These are phyloP conservation scores for Strigomonas galati DNA, from an alignment of 208 protist genomes.

Conservation along the genomic window DNA sequence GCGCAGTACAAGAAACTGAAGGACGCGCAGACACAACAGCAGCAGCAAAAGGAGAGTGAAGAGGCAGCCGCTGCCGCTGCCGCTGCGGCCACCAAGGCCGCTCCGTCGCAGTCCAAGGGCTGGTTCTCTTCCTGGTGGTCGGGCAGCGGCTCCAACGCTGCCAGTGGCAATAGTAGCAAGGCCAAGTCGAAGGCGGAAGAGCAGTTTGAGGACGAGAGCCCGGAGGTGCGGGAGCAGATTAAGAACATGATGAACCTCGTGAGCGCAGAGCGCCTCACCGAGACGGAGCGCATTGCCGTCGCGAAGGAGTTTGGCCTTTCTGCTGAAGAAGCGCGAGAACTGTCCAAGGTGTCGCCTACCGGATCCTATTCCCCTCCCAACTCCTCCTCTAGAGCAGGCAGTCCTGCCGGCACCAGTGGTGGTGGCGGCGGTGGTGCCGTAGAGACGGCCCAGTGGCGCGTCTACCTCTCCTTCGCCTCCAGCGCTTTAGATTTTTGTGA, in stretches of 20 bases:
- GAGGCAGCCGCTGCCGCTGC: neutral
- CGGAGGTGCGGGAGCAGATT: constrained; percentile 37
- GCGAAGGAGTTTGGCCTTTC: constrained; percentile 65
- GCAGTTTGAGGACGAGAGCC: constrained; percentile 4
- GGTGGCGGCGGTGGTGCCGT: too few species aligned
- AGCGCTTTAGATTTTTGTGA: constrained; percentile 8
- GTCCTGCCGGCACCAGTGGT: too few species aligned
- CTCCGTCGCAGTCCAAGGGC: neutral
- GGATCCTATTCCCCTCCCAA: too few species aligned
- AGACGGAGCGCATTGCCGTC: constrained; percentile 56
- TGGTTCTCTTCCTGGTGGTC: constrained; percentile 14
- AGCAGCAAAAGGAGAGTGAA: constrained; percentile 4
- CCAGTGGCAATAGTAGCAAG: too few species aligned
- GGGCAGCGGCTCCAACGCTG: neutral
- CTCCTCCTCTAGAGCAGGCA: too few species aligned
- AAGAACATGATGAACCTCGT: constrained; percentile 57
- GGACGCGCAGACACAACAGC: neutral
- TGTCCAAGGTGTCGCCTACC: neutral
- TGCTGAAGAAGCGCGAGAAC: constrained; percentile 27
- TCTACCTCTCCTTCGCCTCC: constrained; percentile 7
- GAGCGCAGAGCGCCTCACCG: constrained; percentile 45
- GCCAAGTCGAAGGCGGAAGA: constrained; percentile 2
- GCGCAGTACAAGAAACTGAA: constrained; percentile 24
- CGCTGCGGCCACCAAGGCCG: neutral
- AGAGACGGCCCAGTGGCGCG: constrained; percentile 2